phyloP scores from a whole-genome alignment of 1,284 basidiomycete species.

The Singerocomus inundabilis region DNA sequence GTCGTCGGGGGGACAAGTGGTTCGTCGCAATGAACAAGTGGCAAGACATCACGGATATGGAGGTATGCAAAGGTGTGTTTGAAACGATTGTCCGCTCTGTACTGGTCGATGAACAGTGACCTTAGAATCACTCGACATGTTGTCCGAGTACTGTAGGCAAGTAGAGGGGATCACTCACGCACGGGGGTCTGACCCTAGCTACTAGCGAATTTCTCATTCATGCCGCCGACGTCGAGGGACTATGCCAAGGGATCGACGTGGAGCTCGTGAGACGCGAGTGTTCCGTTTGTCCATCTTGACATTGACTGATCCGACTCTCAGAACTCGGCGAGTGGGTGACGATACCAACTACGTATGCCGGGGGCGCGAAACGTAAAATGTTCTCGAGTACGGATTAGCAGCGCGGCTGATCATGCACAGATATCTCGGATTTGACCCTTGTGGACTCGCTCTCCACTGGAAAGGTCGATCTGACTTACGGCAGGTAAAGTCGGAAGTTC shows the following conservation, averaged over 20 bases:
- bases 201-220: slow-evolving; percentile 92
- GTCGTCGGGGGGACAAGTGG: slow-evolving; percentile 78
- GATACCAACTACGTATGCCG: slow-evolving; percentile 96
- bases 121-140: slow-evolving; percentile 66
- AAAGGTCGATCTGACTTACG: slow-evolving; percentile 93
- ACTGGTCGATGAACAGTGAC: not conserved
- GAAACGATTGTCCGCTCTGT: not conserved
- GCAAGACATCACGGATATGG: slow-evolving; percentile 96
- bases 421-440: slow-evolving; percentile 79
- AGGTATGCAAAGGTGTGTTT: slow-evolving; percentile 72
- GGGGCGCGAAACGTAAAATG: slow-evolving; percentile 81
- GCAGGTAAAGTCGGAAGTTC: slow-evolving; percentile 59
- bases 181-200: slow-evolving; percentile 8
- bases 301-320: slow-evolving; percentile 35
- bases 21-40: slow-evolving; percentile 99
- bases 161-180: slow-evolving; percentile 10
- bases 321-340: slow-evolving; percentile 89
- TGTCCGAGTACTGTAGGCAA: slow-evolving; percentile 79
- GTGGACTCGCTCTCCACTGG: slow-evolving; percentile 83
- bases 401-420: slow-evolving; percentile 40
- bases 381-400: not conserved
- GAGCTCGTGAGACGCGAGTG: slow-evolving; percentile 78
- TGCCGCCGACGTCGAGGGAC: slow-evolving; percentile 96
- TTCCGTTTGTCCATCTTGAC: not conserved
- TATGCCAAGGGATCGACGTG: slow-evolving; percentile 96